Evolutionary conservation across 805 yeast genomes (phyloP).

Genomic region (Saccharomycopsis fibuligera): DNA sequence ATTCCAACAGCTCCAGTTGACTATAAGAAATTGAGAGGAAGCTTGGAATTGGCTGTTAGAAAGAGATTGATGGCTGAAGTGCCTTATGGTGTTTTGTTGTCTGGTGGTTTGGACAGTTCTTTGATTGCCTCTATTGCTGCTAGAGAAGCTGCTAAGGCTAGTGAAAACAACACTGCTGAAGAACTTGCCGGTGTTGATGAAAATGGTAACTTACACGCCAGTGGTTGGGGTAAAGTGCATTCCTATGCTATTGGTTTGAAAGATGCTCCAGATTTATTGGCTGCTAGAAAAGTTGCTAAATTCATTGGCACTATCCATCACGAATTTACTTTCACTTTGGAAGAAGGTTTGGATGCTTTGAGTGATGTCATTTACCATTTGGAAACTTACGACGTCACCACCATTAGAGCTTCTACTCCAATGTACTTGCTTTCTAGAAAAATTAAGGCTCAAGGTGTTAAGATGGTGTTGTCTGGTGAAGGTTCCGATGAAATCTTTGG

Average conservation of each 20-base stretch:
- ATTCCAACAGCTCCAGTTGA: constrained; percentile 77
- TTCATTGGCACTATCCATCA: constrained; percentile 95
- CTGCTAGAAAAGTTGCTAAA: constrained; percentile 95
- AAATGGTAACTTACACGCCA: constrained; percentile 70
- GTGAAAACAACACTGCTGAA: constrained; percentile 38
- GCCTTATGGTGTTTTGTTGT: constrained; percentile 93
- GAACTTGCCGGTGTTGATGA: constrained; percentile 87
- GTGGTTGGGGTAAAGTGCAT: constrained; percentile 71
- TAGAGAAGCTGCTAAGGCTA: constrained; percentile 83
- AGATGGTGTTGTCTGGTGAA: constrained; percentile 98
- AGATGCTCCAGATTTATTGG: constrained; percentile 94
- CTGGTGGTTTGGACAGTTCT: constrained; percentile 97
- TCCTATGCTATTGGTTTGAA: constrained; percentile 97
- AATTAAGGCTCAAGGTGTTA: constrained; percentile 98
- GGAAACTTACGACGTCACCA: constrained; percentile 97
- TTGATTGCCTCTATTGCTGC: constrained; percentile 96
- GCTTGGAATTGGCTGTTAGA: constrained; percentile 91
- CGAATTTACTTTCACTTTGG: constrained; percentile 93
- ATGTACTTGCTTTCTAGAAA: constrained; percentile 94
- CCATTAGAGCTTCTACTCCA: constrained; percentile 98
- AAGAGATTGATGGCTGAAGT: constrained; percentile 99
- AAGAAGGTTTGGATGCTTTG: constrained; percentile 95
- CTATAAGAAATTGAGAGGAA: constrained; percentile 60
- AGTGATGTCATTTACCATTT: constrained; percentile 91
- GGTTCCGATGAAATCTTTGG: constrained; percentile 99